A percentile compares a stretch with the other conserved stretches of the same genome.
Evolutionary conservation across 176 grass and related monocot genomes (phyloP).

Genomic region (Lolium multiflorum): DNA sequence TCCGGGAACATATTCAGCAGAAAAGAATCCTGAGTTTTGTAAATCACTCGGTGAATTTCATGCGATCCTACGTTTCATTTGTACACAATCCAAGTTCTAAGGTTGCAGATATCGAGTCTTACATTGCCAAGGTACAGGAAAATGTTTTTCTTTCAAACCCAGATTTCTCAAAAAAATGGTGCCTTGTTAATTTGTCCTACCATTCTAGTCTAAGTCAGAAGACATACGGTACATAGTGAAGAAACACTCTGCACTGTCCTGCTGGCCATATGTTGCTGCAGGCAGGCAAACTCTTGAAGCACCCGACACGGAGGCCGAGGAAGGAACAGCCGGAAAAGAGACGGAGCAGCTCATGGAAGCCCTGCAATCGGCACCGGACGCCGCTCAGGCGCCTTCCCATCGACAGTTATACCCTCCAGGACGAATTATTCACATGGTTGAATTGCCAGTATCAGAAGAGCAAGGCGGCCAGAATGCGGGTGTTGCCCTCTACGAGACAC

Average conservation of each 20-base stretch:
- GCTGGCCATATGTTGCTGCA: conserved; percentile 34
- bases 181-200: neutral
- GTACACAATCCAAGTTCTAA: conserved; percentile 27
- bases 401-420: conserved; percentile 77
- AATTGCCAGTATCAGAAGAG: conserved; percentile 36
- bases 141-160: neutral
- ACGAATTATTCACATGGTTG: conserved; percentile 86
- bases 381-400: conserved; percentile 7
- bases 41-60: conserved; percentile 40
- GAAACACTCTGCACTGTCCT: conserved; percentile 37
- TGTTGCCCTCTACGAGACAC: conserved; percentile 61
- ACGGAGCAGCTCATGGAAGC: conserved; percentile 25
- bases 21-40: conserved; percentile 47
- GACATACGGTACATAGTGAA: neutral
- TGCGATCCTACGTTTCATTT: conserved; percentile 41
- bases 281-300: conserved; percentile 4
- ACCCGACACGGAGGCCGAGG: conserved; percentile 14
- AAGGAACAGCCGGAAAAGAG: conserved; percentile 37
- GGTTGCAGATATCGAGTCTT: conserved; percentile 31
- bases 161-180: neutral
- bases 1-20: conserved; percentile 38
- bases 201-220: conserved; percentile 39
- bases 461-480: conserved; percentile 16
- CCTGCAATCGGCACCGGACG: neutral
- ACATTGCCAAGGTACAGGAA: conserved; percentile 30